phyloP scores from a whole-genome alignment of 805 yeast species.

The Saccharomycopsis babjevae region DNA sequence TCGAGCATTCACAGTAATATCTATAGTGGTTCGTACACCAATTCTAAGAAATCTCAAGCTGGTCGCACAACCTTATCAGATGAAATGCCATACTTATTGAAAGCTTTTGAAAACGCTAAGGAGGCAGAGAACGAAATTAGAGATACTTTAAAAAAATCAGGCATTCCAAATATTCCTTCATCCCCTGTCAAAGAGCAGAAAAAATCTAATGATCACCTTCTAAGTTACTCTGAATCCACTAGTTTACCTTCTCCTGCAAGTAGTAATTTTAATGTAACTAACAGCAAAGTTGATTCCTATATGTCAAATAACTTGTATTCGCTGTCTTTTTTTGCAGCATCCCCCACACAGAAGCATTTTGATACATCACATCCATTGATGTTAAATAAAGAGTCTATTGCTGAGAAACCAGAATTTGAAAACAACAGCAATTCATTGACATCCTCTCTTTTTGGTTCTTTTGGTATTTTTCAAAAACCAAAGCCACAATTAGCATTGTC shows the following conservation, averaged over 20 bases:
- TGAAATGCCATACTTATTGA: constrained; percentile 55
- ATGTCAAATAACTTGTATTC: neutral
- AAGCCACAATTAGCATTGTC: neutral
- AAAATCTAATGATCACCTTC: neutral
- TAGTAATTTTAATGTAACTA: neutral
- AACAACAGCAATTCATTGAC: neutral
- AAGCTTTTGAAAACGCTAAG: constrained; percentile 57
- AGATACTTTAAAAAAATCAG: constrained; percentile 3
- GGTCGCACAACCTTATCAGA: constrained; percentile 48
- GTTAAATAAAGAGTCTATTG: neutral
- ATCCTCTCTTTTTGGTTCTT: neutral
- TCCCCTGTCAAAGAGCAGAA: neutral
- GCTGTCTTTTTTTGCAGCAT: neutral
- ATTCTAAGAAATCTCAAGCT: constrained; percentile 21
- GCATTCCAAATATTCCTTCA: neutral
- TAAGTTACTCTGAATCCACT: neutral
- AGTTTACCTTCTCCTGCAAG: neutral
- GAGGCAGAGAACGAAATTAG: constrained; percentile 42
- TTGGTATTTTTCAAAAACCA: neutral
- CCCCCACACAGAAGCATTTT: neutral
- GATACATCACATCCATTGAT: neutral
- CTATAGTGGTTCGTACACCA: neutral
- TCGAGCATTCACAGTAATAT: neutral
- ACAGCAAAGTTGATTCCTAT: neutral
- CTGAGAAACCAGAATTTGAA: neutral